These are phyloP conservation scores for Blastosporella zonata DNA, from an alignment of 1,284 basidiomycete genomes.

Conservation along the genomic window DNA sequence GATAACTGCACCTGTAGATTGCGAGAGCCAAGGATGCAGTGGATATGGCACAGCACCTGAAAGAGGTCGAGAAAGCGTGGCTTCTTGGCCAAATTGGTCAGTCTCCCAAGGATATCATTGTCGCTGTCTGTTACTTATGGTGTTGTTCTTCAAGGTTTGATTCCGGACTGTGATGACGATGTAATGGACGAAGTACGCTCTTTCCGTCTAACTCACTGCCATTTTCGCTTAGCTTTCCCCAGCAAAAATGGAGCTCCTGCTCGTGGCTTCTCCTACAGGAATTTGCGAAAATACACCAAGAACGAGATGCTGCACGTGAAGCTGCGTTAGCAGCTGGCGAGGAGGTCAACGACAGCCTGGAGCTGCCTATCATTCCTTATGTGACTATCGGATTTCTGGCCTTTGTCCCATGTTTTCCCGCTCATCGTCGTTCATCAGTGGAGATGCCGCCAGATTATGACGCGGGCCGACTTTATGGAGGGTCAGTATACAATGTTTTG, in stretches of 20 bases:
- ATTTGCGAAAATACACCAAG: slow-evolving; percentile 58
- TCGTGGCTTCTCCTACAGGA: slow-evolving; percentile 73
- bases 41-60: slow-evolving; percentile 59
- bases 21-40: slow-evolving; percentile 59
- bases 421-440: slow-evolving; percentile 35
- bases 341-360: slow-evolving; percentile 38
- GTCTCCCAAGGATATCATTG: slow-evolving; percentile 21
- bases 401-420: slow-evolving; percentile 5
- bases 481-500: slow-evolving; percentile 33
- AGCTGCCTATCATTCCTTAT: slow-evolving; percentile 61
- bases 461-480: slow-evolving; percentile 77
- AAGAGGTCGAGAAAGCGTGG: slow-evolving; percentile 76
- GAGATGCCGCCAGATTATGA: slow-evolving; percentile 76
- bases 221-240: slow-evolving; percentile 10
- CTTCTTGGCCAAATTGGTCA: slow-evolving; percentile 69
- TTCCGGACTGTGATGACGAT: slow-evolving; percentile 80
- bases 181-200: slow-evolving; percentile 74
- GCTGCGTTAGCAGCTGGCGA: slow-evolving; percentile 39
- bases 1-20: slow-evolving; percentile 26
- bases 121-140: neutral
- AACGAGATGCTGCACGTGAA: slow-evolving; percentile 43
- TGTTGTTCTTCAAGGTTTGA: slow-evolving; percentile 36
- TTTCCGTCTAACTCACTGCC: neutral
- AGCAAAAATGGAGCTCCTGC: slow-evolving; percentile 82
- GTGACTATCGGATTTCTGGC: slow-evolving; percentile 32